Evolutionary conservation across 495 filamentous ascomycete species (phyloP).

Genomic region (Evansstolkia leycettana): DNA sequence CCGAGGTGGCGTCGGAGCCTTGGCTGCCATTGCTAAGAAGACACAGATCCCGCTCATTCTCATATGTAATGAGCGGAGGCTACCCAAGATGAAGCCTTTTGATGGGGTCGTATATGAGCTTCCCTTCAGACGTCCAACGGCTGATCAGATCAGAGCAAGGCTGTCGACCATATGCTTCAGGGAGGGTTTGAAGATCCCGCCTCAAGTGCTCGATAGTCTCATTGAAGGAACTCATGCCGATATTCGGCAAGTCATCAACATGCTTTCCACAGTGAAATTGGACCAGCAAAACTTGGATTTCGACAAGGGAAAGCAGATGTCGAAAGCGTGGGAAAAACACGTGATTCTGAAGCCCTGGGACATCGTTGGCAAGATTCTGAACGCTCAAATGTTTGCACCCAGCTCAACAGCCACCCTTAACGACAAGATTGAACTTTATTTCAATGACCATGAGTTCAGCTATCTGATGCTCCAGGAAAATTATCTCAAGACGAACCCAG

Average conservation of each 20-base stretch:
- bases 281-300: conserved; percentile 70
- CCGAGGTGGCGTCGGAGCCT: conserved; percentile 85
- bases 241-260: conserved; percentile 97
- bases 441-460: conserved; percentile 97
- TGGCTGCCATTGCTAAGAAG: conserved; percentile 90
- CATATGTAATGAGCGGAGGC: conserved; percentile 88
- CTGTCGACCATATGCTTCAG: conserved; percentile 91
- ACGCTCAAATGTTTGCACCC: conserved; percentile 69
- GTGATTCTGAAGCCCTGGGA: conserved; percentile 96
- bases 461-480: conserved; percentile 98
- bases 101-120: conserved; percentile 73
- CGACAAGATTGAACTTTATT: conserved; percentile 97
- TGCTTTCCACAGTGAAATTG: conserved; percentile 86
- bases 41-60: conserved; percentile 89
- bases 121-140: conserved; percentile 77
- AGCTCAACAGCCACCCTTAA: conserved; percentile 76
- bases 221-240: conserved; percentile 92
- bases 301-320: conserved; percentile 79
- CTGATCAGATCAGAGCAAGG: conserved; percentile 75
- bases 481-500: conserved; percentile 73
- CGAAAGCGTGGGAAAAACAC: conserved; percentile 96
- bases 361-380: conserved; percentile 85
- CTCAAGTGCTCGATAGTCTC: conserved; percentile 80
- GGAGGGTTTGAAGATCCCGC: conserved; percentile 76
- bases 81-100: conserved; percentile 98